Evolutionary conservation across 345 rosid species (phyloP).

Genomic region (Sisymbrium irio): DNA sequence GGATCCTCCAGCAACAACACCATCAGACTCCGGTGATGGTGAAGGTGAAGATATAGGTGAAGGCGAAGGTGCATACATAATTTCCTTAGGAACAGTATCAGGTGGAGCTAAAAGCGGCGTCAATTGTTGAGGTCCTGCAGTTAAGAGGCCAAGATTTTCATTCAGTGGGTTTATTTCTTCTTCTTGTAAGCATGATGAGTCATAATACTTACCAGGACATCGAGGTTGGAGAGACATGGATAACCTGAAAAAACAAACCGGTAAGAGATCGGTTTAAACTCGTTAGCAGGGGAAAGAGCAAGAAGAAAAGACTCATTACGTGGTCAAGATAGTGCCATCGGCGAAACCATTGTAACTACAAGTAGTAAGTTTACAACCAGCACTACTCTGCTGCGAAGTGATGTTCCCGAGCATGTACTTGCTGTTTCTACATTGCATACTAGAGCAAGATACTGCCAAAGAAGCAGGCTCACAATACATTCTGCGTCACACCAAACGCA

Average conservation of each 20-base stretch:
- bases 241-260: slow-evolving; percentile 48
- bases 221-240: slow-evolving; percentile 81
- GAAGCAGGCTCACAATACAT: slow-evolving; percentile 92
- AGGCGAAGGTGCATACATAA: slow-evolving; percentile 51
- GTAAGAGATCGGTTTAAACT: not conserved
- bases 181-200: not conserved
- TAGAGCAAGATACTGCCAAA: slow-evolving; percentile 88
- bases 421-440: slow-evolving; percentile 86
- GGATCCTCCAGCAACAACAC: slow-evolving; percentile 32
- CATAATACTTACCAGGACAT: slow-evolving; percentile 65
- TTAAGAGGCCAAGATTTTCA: not conserved
- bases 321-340: slow-evolving; percentile 70
- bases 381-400: slow-evolving; percentile 64
- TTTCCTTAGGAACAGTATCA: slow-evolving; percentile 49
- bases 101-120: slow-evolving; percentile 81
- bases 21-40: slow-evolving; percentile 27
- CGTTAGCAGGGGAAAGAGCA: not conserved
- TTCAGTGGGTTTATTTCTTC: not conserved
- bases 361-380: slow-evolving; percentile 86
- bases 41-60: slow-evolving; percentile 23
- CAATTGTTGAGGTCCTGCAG: slow-evolving; percentile 70
- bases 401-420: slow-evolving; percentile 84
- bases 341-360: slow-evolving; percentile 77
- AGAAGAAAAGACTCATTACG: slow-evolving; percentile 40
- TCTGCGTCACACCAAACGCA: slow-evolving; percentile 37